Evolutionary conservation across 306 rosid genomes (phyloP).

Genomic region (Glycyrrhiza uralensis): DNA sequence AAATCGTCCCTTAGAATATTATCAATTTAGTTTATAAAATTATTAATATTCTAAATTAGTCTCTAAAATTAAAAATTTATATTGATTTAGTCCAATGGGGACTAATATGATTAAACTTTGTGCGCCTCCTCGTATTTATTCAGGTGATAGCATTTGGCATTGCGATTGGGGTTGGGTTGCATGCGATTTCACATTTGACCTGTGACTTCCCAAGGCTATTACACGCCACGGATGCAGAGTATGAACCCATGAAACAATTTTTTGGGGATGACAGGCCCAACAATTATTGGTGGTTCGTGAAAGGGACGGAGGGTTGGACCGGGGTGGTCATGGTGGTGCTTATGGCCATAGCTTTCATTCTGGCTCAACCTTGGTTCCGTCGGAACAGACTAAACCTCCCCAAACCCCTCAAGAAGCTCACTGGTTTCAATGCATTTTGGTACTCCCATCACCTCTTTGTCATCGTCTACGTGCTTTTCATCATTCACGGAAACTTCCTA

Average conservation of each 20-base stretch:
- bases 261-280: constrained; percentile 59
- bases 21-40: no score
- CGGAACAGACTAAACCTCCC: constrained; percentile 64
- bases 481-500: constrained; percentile 70
- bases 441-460: constrained; percentile 85
- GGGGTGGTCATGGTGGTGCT: constrained; percentile 81
- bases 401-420: constrained; percentile 55
- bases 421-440: constrained; percentile 95
- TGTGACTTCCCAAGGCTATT: constrained; percentile 79
- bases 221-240: constrained; percentile 53
- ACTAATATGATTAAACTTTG: no score
- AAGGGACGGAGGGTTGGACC: constrained; percentile 89
- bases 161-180: constrained; percentile 60
- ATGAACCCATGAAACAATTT: constrained; percentile 59
- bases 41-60: no score
- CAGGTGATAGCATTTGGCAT: constrained; percentile 75
- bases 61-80: no score
- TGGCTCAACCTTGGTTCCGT: constrained; percentile 92
- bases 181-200: constrained; percentile 67
- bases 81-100: no score
- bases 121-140: neutral
- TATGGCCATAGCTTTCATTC: constrained; percentile 73
- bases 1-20: no score
- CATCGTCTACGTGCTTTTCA: constrained; percentile 69
- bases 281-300: constrained; percentile 93